phyloP scores from a whole-genome alignment of 176 grass and related monocot species.

The Phragmites australis region DNA sequence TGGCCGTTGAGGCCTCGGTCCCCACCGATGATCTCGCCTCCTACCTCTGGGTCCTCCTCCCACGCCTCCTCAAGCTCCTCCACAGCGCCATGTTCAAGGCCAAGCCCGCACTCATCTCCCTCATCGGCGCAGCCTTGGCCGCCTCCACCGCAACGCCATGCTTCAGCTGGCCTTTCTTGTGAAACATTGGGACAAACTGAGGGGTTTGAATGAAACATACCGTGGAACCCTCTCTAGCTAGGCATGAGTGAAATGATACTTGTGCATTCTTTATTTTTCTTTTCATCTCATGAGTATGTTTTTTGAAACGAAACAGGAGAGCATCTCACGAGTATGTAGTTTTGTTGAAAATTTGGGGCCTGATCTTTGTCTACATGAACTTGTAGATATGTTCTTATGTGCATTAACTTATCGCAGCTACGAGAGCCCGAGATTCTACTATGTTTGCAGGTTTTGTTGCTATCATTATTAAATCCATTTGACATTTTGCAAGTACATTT shows the following conservation, averaged over 20 bases:
- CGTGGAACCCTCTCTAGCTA: constrained; percentile 69
- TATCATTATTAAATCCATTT: neutral
- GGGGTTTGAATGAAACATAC: constrained; percentile 58
- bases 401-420: constrained; percentile 69
- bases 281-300: neutral
- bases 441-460: constrained; percentile 58
- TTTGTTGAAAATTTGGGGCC: neutral
- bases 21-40: too few relatives aligned
- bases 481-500: neutral
- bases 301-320: too few relatives aligned
- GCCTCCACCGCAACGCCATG: too few relatives aligned
- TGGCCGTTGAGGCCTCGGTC: too few relatives aligned
- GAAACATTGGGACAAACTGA: constrained; percentile 67
- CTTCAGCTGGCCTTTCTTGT: constrained; percentile 66
- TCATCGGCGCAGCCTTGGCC: too few relatives aligned
- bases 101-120: too few relatives aligned
- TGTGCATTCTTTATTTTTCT: neutral
- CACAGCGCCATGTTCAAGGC: too few relatives aligned
- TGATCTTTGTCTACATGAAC: constrained; percentile 26
- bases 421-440: constrained; percentile 61
- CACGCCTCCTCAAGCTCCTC: too few relatives aligned
- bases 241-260: constrained; percentile 39
- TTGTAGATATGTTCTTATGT: constrained; percentile 72
- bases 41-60: too few relatives aligned
- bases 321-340: neutral